Evolutionary conservation across 1,139 yeast genomes (phyloP).

Genomic region (Hansenula lynferdii): DNA sequence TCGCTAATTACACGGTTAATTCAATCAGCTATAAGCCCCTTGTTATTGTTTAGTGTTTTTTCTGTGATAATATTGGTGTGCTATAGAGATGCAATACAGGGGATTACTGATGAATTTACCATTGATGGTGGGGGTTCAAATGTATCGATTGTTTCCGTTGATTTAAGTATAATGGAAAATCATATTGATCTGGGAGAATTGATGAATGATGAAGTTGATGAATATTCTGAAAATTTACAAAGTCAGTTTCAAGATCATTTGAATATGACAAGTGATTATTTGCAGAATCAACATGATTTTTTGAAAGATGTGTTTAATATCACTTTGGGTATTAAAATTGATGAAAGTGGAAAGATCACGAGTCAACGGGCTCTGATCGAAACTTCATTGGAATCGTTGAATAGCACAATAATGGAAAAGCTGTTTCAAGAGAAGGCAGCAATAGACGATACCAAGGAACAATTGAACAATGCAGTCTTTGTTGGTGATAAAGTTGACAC

Average conservation of each 20-base stretch:
- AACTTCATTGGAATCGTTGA: background rate
- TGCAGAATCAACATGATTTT: background rate
- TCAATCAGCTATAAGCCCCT: slow-evolving; percentile 5
- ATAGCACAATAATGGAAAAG: slow-evolving; percentile 2
- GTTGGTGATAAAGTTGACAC: slow-evolving; percentile 10
- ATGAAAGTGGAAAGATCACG: background rate
- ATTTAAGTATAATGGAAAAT: no score
- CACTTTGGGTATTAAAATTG: background rate
- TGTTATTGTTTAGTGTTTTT: slow-evolving; percentile 3
- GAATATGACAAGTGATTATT: background rate
- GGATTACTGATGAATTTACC: background rate
- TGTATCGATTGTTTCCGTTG: background rate
- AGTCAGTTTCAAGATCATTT: background rate
- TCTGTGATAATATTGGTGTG: background rate
- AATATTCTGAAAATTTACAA: no score
- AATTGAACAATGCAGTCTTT: slow-evolving; percentile 7
- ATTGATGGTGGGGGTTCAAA: no score
- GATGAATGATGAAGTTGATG: background rate
- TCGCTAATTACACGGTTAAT: slow-evolving; percentile 5
- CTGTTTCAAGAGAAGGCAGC: slow-evolving; percentile 2
- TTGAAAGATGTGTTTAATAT: background rate
- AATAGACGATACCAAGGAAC: slow-evolving; percentile 1
- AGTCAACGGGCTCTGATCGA: background rate
- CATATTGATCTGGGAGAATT: no score
- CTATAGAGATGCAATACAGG: background rate